Conservation (phyloP, 768 basidiomycete species). For the Scleroderma citrinum region DNA sequence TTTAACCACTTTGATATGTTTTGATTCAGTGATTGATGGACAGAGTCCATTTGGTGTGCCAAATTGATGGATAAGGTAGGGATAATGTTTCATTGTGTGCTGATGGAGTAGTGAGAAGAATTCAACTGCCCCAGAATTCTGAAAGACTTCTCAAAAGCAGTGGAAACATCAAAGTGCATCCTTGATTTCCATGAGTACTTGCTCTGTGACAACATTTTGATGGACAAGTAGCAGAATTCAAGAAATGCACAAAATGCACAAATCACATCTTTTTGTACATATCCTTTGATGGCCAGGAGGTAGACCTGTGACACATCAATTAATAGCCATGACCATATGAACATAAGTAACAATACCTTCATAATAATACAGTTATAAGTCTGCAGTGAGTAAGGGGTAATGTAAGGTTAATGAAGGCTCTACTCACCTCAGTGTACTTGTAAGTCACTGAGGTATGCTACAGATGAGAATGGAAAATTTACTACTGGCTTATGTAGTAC, state of each 20-base stretch:
- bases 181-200: constrained; percentile 14
- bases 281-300: not conserved
- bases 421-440: too few relatives aligned
- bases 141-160: constrained; percentile 11
- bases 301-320: not conserved
- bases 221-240: constrained; percentile 18
- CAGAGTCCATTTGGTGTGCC: constrained; percentile 31
- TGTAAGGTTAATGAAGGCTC: too few relatives aligned
- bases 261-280: constrained; percentile 1
- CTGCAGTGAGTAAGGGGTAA: too few relatives aligned
- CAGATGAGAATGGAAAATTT: too few relatives aligned
- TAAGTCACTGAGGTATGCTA: too few relatives aligned
- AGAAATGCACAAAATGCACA: constrained; percentile 17
- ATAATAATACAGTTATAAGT: too few relatives aligned
- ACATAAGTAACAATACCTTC: not conserved
- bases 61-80: constrained; percentile 16
- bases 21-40: constrained; percentile 31
- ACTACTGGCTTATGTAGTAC: too few relatives aligned
- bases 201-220: constrained; percentile 13
- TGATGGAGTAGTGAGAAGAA: constrained; percentile 24
- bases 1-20: constrained; percentile 33
- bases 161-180: constrained; percentile 17
- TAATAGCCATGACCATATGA: too few relatives aligned
- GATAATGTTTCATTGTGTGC: constrained; percentile 27
- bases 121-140: constrained; percentile 8